These are phyloP conservation scores for Phytophthora uliginosa DNA, from an alignment of 352 stramenopile genomes.

Conservation along the genomic window DNA sequence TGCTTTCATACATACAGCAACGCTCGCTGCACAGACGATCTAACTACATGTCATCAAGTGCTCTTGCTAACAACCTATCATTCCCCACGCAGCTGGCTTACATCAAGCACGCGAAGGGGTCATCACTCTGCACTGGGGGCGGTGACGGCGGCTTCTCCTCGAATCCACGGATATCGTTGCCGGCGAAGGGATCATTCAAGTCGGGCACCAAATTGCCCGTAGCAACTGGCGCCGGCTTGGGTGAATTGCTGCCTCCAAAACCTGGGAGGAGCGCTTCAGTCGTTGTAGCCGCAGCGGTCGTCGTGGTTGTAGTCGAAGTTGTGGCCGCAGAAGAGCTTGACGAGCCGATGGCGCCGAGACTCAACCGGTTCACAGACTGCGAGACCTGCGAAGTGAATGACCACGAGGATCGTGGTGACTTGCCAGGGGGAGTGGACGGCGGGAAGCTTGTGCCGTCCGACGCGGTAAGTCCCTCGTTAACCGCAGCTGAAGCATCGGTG, in stretches of 20 bases:
- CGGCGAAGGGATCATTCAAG: slow-evolving; percentile 66
- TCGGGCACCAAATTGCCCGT: slow-evolving; percentile 32
- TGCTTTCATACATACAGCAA: slow-evolving; percentile 31
- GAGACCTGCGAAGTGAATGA: slow-evolving; percentile 43
- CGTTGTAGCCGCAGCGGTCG: slow-evolving; percentile 14
- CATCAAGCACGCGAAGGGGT: slow-evolving; percentile 76
- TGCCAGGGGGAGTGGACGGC: slow-evolving; percentile 47
- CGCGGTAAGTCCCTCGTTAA: slow-evolving; percentile 33
- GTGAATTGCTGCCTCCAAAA: slow-evolving; percentile 19
- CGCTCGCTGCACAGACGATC: slow-evolving; percentile 11
- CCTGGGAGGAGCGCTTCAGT: slow-evolving; percentile 22
- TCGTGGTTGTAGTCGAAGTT: slow-evolving; percentile 17
- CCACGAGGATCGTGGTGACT: slow-evolving; percentile 46
- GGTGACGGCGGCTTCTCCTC: slow-evolving; percentile 47
- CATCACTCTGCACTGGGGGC: slow-evolving; percentile 52
- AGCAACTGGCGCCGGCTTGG: slow-evolving; percentile 11
- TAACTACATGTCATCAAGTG: slow-evolving; percentile 28
- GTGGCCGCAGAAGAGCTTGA: slow-evolving; percentile 23
- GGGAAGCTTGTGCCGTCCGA: slow-evolving; percentile 43
- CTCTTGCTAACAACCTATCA: slow-evolving; percentile 9
- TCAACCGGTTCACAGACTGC: slow-evolving; percentile 39
- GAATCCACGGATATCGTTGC: slow-evolving; percentile 70
- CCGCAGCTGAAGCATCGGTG: slow-evolving; percentile 36
- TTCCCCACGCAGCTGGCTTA: slow-evolving; percentile 30
- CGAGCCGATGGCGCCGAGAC: slow-evolving; percentile 35